Conservation (phyloP, 1,139 yeast genomes). For the Trichomonascaceae sp. region DNA sequence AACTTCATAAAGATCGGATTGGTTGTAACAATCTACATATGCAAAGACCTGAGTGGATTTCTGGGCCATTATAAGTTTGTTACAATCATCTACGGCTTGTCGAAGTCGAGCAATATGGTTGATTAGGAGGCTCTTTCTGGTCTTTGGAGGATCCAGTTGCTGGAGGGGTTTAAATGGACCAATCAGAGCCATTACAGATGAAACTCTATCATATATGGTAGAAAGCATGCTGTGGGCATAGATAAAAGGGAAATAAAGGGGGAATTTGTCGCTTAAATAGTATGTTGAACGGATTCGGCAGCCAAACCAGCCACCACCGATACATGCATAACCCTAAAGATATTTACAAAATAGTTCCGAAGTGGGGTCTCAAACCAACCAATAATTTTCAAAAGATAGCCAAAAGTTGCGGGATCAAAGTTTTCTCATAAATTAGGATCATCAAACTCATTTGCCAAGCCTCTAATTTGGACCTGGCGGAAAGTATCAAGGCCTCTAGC, state of each 20-base stretch:
- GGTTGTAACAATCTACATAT: neutral
- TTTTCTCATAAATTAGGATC: neutral
- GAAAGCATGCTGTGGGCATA: neutral
- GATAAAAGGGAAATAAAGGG: neutral
- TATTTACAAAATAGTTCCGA: neutral
- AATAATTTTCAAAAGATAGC: no score
- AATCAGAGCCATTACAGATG: neutral
- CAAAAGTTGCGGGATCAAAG: neutral
- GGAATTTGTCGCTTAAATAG: neutral
- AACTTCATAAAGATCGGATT: neutral
- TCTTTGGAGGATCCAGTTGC: neutral
- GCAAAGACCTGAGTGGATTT: neutral
- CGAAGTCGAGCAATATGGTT: neutral
- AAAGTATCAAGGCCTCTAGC: constrained; percentile 31
- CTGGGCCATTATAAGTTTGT: neutral
- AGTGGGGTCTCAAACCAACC: neutral
- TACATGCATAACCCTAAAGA: neutral
- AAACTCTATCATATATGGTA: neutral
- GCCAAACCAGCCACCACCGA: neutral
- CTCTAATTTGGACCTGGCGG: constrained; percentile 10
- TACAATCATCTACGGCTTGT: neutral
- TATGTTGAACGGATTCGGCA: neutral
- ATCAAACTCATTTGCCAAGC: neutral
- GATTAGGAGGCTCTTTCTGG: neutral
- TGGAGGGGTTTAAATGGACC: neutral